Percentiles rank a stretch among this genome's conserved stretches.
Conservation (phyloP, 345 rosid genomes). For the Schrenkiella parvula region DNA sequence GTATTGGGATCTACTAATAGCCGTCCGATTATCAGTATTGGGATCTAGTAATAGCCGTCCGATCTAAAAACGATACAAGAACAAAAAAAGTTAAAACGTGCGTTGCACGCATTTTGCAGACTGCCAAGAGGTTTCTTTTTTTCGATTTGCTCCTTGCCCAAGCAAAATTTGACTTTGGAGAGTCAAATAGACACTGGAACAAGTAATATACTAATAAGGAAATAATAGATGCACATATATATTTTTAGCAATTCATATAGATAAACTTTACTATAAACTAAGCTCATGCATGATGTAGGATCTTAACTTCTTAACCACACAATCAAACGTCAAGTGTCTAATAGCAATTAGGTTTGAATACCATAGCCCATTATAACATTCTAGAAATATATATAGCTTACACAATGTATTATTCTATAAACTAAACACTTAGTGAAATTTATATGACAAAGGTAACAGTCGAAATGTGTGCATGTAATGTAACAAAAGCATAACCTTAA, state of each 20-base stretch:
- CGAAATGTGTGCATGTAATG: neutral
- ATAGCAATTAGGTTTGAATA: neutral
- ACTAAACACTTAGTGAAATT: neutral
- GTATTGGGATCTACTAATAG: neutral
- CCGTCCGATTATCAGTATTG: slow-evolving; percentile 1
- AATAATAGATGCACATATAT: neutral
- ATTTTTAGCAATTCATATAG: neutral
- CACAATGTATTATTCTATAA: neutral
- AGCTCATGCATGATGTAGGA: neutral
- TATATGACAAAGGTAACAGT: neutral
- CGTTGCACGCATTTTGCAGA: slow-evolving; percentile 6
- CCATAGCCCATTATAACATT: neutral
- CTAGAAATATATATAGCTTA: neutral
- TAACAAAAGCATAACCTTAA: neutral
- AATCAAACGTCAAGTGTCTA: neutral
- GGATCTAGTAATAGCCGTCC: neutral
- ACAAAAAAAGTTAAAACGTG: slow-evolving; percentile 1
- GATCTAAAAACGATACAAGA: neutral
- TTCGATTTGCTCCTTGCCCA: slow-evolving; percentile 13
- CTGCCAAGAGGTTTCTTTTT: neutral
- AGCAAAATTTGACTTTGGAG: neutral
- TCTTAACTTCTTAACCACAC: neutral
- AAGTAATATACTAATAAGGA: slow-evolving; percentile 5
- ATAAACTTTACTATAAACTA: neutral
- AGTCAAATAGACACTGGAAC: neutral